A percentile compares a stretch with the other conserved stretches of the same genome.
phyloP scores from a whole-genome alignment of 768 basidiomycete species.

The Rhizopogon vesiculosus region DNA sequence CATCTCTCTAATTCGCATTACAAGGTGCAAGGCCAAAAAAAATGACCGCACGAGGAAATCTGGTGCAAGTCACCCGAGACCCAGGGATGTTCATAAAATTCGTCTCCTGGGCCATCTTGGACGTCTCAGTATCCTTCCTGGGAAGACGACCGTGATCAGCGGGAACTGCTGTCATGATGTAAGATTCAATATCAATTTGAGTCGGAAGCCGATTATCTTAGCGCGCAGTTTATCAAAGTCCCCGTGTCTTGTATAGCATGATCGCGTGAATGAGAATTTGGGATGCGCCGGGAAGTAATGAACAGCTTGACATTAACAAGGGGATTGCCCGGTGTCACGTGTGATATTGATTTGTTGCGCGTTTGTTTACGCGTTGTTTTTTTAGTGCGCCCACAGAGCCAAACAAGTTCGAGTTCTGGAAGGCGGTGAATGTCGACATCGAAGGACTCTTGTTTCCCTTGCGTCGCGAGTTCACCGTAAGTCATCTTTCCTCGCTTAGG shows the following conservation, averaged over 20 bases:
- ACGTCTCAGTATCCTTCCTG: neutral
- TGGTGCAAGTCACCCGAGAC: too few relatives aligned
- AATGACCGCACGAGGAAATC: too few relatives aligned
- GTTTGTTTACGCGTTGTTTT: conserved; percentile 30
- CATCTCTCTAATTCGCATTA: too few relatives aligned
- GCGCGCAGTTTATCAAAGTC: neutral
- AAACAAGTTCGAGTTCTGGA: conserved; percentile 30
- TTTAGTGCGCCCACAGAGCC: conserved; percentile 20
- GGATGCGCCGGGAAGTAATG: too few relatives aligned
- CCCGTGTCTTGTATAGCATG: too few relatives aligned
- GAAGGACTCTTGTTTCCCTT: conserved; percentile 11
- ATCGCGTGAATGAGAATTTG: too few relatives aligned
- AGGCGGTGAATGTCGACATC: neutral
- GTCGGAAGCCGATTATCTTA: neutral
- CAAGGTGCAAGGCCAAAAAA: too few relatives aligned
- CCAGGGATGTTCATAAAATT: too few relatives aligned
- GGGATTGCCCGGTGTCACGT: neutral
- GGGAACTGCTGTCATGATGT: neutral
- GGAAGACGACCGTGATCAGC: neutral
- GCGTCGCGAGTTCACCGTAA: conserved; percentile 20
- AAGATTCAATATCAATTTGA: neutral
- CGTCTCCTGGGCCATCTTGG: neutral
- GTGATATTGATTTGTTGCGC: conserved; percentile 15
- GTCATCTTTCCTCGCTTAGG: conserved; percentile 19
- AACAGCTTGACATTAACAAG: too few relatives aligned